Evolutionary conservation across 345 rosid species (phyloP).

Genomic region (Pistacia integerrima): DNA sequence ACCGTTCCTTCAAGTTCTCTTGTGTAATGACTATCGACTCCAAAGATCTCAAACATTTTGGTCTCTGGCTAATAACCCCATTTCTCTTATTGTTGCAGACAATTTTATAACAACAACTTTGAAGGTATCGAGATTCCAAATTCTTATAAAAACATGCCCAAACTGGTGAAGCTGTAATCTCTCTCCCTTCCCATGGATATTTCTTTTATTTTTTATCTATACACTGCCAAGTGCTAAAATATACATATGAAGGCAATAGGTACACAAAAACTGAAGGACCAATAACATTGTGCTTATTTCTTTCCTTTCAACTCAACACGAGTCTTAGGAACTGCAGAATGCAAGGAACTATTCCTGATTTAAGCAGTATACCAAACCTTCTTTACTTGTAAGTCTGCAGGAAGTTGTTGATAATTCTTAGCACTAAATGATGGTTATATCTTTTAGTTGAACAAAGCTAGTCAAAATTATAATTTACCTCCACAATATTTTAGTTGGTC

Average conservation of each 20-base stretch:
- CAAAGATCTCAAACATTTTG: too few species aligned
- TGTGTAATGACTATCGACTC: neutral
- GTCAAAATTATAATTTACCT: too few species aligned
- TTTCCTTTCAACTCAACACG: constrained; percentile 23
- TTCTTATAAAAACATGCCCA: constrained; percentile 73
- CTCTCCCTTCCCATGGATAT: neutral
- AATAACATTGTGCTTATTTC: neutral
- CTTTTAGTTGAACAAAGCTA: too few species aligned
- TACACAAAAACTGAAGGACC: too few species aligned
- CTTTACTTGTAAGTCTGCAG: constrained; percentile 42
- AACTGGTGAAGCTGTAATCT: constrained; percentile 73
- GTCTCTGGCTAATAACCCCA: neutral
- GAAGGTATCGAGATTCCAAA: constrained; percentile 73
- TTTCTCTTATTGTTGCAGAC: constrained; percentile 55
- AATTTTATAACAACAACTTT: constrained; percentile 86
- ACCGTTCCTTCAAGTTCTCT: constrained; percentile 64
- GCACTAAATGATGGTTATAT: too few species aligned
- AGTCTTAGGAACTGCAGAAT: constrained; percentile 60
- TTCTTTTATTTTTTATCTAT: neutral
- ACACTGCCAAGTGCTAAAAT: neutral
- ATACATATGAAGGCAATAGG: neutral
- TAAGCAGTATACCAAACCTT: constrained; percentile 37
- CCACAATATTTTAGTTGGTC: constrained; percentile 21
- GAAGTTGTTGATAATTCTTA: too few species aligned
- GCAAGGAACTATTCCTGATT: constrained; percentile 52